Evolutionary conservation across 306 rosid genomes (phyloP).

Genomic region (Cicer arietinum): DNA sequence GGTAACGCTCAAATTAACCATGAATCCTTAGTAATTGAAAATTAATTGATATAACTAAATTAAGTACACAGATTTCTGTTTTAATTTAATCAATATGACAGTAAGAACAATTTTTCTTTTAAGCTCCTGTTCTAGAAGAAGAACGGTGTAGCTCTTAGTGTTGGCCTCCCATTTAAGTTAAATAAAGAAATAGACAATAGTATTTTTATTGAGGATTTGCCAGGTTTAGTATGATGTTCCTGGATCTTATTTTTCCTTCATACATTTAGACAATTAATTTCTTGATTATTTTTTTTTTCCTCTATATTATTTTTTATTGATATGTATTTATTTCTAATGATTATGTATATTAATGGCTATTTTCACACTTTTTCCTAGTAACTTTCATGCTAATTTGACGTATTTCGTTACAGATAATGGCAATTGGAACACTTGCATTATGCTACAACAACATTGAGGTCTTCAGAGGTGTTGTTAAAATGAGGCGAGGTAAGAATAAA

Average conservation of each 20-base stretch:
- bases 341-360: slow-evolving; percentile 6
- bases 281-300: slow-evolving; percentile 22
- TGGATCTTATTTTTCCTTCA: slow-evolving; percentile 8
- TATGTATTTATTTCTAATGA: slow-evolving; percentile 18
- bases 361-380: slow-evolving; percentile 6
- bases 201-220: slow-evolving; percentile 21
- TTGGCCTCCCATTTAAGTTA: slow-evolving; percentile 37
- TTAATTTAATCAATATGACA: slow-evolving; percentile 16
- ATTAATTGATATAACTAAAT: slow-evolving; percentile 9
- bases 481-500: slow-evolving; percentile 87
- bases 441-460: slow-evolving; percentile 90
- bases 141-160: slow-evolving; percentile 3
- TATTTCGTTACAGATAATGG: slow-evolving; percentile 74
- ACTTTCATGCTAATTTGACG: slow-evolving; percentile 44
- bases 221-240: slow-evolving; percentile 3
- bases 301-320: slow-evolving; percentile 15
- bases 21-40: neutral
- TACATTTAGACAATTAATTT: slow-evolving; percentile 22
- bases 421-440: slow-evolving; percentile 88
- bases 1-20: neutral
- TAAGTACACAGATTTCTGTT: slow-evolving; percentile 10
- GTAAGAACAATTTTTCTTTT: slow-evolving; percentile 1
- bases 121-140: slow-evolving; percentile 33
- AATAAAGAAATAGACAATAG: slow-evolving; percentile 7
- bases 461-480: slow-evolving; percentile 96